phyloP scores from a whole-genome alignment of 139 green algal species.

The Coelastrella sp. region DNA sequence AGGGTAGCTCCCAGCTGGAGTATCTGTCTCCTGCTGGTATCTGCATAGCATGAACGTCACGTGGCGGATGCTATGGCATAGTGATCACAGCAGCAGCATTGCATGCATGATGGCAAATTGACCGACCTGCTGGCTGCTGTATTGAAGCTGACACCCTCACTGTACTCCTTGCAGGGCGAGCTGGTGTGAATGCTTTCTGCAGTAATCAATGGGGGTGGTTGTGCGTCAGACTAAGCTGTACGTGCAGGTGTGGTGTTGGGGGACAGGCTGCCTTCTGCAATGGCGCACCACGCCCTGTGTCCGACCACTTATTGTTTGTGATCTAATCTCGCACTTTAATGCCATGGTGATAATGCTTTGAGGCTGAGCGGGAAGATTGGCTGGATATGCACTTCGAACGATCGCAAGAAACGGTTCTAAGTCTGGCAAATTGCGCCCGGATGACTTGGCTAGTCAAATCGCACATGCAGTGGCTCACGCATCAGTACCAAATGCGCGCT shows the following conservation, averaged over 20 bases:
- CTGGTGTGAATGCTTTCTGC: slow-evolving; percentile 38
- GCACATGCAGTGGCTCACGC: no score
- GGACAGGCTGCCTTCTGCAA: background rate
- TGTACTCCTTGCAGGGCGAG: background rate
- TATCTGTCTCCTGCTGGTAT: slow-evolving; percentile 36
- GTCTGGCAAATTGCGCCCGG: no score
- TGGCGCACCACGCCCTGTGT: background rate
- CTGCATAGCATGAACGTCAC: background rate
- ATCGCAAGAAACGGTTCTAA: no score
- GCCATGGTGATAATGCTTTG: slow-evolving; percentile 3
- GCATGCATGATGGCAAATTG: background rate
- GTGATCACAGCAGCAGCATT: background rate
- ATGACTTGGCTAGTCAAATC: no score
- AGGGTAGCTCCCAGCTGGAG: slow-evolving; percentile 41
- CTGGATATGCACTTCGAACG: no score
- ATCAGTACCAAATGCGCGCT: no score
- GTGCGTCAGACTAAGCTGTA: background rate
- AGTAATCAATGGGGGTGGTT: background rate
- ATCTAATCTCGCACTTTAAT: background rate
- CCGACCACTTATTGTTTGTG: background rate
- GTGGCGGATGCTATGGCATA: background rate
- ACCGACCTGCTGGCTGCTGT: slow-evolving; percentile 35
- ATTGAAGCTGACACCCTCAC: slow-evolving; percentile 27
- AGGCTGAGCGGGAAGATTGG: no score
- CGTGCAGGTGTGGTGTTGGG: background rate